A percentile compares a stretch with the other conserved stretches of the same genome.
phyloP scores from a whole-genome alignment of 306 rosid genomes.

The Hippophae gyantsensis region DNA sequence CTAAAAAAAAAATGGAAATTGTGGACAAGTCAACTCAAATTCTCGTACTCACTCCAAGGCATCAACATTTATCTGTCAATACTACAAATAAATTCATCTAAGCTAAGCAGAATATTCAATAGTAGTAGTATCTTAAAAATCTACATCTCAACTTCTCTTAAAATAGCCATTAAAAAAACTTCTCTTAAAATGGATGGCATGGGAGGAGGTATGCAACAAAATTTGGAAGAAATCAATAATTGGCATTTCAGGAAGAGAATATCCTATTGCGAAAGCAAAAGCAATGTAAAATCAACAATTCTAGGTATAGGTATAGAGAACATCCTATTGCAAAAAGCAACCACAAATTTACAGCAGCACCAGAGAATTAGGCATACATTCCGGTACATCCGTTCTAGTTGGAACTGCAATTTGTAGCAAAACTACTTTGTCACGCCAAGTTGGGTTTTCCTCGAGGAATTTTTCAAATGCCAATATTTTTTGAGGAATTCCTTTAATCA shows the following conservation, averaged over 20 bases:
- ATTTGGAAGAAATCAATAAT: background rate
- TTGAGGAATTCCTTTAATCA: conserved; percentile 94
- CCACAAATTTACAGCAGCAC: conserved; percentile 10
- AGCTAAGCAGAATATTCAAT: no score
- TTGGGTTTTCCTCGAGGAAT: conserved; percentile 64
- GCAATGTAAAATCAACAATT: background rate
- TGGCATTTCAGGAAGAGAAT: no score
- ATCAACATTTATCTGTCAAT: no score
- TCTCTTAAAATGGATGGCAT: no score
- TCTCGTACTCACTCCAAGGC: no score
- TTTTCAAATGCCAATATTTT: conserved; percentile 88
- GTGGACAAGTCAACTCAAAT: no score
- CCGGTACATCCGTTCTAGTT: conserved; percentile 92
- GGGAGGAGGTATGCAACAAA: background rate
- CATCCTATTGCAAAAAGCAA: conserved; percentile 12
- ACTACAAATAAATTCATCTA: no score
- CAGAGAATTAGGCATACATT: conserved; percentile 46
- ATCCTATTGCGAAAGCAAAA: background rate
- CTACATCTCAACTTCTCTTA: no score
- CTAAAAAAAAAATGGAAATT: no score
- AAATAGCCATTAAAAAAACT: no score
- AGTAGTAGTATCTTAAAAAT: no score
- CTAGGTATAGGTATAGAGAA: background rate
- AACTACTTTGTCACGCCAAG: conserved; percentile 78
- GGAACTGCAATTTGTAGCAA: conserved; percentile 94